These are phyloP conservation scores for Ophiosphaerella korrae DNA, from an alignment of 2,329 filamentous ascomycete species.

Conservation along the genomic window DNA sequence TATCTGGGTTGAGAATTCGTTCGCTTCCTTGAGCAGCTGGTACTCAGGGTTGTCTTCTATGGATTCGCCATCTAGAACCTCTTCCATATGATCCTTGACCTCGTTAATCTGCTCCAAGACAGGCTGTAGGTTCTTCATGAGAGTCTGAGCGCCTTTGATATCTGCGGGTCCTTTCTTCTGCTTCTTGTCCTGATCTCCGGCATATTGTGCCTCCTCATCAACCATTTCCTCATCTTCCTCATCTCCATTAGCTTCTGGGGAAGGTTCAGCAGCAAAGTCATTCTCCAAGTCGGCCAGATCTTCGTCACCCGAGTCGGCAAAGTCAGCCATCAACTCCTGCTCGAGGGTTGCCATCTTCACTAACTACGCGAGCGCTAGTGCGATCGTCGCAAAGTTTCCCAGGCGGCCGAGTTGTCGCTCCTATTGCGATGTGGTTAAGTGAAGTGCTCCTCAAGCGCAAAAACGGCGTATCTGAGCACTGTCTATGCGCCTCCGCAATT, in stretches of 20 bases:
- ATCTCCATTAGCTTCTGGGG: conserved; percentile 55
- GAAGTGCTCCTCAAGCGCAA: not conserved
- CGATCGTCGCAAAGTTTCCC: conserved; percentile 6
- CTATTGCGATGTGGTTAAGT: conserved; percentile 27
- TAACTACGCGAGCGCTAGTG: not conserved
- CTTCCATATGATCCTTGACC: conserved; percentile 69
- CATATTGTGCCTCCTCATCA: conserved; percentile 63
- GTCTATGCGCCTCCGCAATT: too few species aligned
- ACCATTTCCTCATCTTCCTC: conserved; percentile 64
- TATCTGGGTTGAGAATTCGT: conserved; percentile 87
- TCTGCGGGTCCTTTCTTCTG: conserved; percentile 71
- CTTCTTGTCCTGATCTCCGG: conserved; percentile 62
- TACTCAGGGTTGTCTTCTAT: conserved; percentile 94
- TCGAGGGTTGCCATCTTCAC: conserved; percentile 78
- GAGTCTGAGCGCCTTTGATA: conserved; percentile 75
- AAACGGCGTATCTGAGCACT: too few species aligned
- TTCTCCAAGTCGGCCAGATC: conserved; percentile 43
- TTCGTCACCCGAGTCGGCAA: conserved; percentile 78
- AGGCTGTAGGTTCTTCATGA: conserved; percentile 82
- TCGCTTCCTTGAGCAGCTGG: conserved; percentile 84
- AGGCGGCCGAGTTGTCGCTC: conserved; percentile 29
- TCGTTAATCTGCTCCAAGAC: conserved; percentile 68
- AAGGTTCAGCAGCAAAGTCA: conserved; percentile 45
- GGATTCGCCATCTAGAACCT: conserved; percentile 70
- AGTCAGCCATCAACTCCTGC: conserved; percentile 90